phyloP scores from a whole-genome alignment of 139 green algal genomes.

The Haematococcus sp. region DNA sequence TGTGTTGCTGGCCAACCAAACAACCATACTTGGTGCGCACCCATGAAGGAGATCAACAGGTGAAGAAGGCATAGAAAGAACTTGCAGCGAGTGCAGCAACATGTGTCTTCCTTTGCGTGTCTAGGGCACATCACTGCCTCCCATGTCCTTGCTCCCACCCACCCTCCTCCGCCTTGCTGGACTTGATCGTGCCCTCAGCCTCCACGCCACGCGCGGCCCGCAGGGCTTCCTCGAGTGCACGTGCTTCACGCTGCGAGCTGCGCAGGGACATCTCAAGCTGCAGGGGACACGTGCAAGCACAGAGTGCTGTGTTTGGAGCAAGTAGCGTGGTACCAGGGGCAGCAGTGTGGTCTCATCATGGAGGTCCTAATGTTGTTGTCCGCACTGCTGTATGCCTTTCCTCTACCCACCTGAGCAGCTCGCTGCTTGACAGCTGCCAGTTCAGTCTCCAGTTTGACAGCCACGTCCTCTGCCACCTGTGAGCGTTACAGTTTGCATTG shows the following conservation, averaged over 20 bases:
- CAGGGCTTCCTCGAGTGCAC: conserved; percentile 22
- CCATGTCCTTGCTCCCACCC: no score
- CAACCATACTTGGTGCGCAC: no score
- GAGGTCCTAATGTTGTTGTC: no score
- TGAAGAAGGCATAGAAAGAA: no score
- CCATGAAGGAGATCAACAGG: no score
- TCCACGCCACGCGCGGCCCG: conserved; percentile 18
- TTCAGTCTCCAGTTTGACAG: conserved; percentile 34
- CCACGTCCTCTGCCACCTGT: conserved; percentile 35
- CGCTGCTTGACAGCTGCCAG: conserved; percentile 17
- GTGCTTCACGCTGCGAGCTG: conserved; percentile 19
- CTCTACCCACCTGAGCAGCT: neutral
- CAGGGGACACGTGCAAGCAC: neutral
- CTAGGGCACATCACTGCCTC: no score
- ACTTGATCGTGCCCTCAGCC: conserved; percentile 22
- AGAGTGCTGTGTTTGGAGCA: no score
- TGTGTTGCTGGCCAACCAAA: no score
- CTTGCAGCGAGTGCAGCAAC: neutral
- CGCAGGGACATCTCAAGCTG: conserved; percentile 21
- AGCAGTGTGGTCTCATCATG: no score
- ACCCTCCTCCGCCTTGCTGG: conserved; percentile 28
- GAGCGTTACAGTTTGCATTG: no score
- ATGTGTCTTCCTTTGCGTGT: neutral
- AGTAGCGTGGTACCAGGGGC: no score
- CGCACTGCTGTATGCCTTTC: neutral